Conservation (phyloP, 768 basidiomycete genomes). For the Naganishia vishniacii region DNA sequence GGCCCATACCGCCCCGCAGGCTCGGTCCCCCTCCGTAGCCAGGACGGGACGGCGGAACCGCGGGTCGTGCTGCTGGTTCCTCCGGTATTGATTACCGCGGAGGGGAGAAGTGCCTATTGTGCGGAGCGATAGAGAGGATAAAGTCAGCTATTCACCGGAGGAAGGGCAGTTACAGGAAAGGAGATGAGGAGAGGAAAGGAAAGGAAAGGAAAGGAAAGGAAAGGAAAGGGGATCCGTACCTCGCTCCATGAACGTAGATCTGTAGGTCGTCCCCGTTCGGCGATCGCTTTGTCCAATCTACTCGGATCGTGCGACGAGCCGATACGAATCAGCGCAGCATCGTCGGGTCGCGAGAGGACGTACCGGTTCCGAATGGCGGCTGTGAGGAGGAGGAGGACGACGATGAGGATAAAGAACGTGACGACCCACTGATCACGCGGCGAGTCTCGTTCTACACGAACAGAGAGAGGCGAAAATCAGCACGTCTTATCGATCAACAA, state of each 20-base stretch:
- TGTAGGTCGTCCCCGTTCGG: constrained; percentile 41
- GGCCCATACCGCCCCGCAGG: background rate
- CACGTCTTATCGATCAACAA: no score
- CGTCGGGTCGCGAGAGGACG: no score
- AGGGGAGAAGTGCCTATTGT: background rate
- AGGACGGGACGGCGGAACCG: background rate
- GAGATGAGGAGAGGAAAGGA: no score
- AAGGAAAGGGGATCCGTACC: constrained; percentile 27
- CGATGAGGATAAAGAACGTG: constrained; percentile 78
- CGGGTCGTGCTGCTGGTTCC: no score
- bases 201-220: no score
- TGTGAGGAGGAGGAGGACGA: constrained; percentile 75
- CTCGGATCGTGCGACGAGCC: background rate
- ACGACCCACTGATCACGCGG: constrained; percentile 92
- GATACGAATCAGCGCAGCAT: no score
- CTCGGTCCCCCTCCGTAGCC: background rate
- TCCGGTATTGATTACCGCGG: background rate
- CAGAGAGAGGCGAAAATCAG: background rate
- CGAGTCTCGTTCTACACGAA: constrained; percentile 86
- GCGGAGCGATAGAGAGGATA: no score
- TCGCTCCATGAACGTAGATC: constrained; percentile 45
- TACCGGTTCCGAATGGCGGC: constrained; percentile 59
- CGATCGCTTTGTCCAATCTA: constrained; percentile 43
- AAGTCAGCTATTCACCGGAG: no score
- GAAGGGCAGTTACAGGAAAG: no score